These are phyloP conservation scores for Dothistroma pini DNA, from an alignment of 2,329 filamentous ascomycete genomes.

Conservation along the genomic window DNA sequence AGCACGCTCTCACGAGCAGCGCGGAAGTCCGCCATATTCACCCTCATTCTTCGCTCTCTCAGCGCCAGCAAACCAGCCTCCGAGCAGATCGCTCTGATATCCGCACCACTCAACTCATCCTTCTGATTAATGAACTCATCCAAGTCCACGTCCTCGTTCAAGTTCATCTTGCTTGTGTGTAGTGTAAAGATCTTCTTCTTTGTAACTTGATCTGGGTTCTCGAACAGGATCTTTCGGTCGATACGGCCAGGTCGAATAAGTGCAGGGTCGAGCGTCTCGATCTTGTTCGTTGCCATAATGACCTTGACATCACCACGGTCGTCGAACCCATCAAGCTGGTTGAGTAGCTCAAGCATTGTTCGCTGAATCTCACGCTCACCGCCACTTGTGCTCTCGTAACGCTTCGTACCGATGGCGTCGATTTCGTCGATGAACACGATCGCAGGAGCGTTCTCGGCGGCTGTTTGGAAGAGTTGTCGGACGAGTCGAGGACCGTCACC, in stretches of 20 bases:
- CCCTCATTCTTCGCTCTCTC: conserved; percentile 91
- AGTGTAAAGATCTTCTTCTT: conserved; percentile 97
- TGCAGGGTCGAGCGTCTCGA: conserved; percentile 92
- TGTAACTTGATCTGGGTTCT: conserved; percentile 79
- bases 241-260: conserved; percentile 96
- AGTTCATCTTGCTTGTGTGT: conserved; percentile 97
- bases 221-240: conserved; percentile 89
- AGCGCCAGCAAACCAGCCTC: conserved; percentile 93
- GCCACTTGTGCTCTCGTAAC: conserved; percentile 94
- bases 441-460: conserved; percentile 90
- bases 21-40: conserved; percentile 98
- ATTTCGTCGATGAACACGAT: conserved; percentile 99
- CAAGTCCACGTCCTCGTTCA: conserved; percentile 93
- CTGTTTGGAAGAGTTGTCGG: conserved; percentile 93
- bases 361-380: conserved; percentile 97
- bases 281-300: conserved; percentile 99
- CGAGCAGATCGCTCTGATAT: conserved; percentile 98
- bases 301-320: conserved; percentile 99
- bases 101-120: conserved; percentile 92
- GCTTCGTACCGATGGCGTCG: conserved; percentile 97
- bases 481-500: conserved; percentile 93
- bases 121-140: conserved; percentile 99
- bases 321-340: conserved; percentile 98
- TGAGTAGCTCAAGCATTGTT: conserved; percentile 97
- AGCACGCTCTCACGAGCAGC: conserved; percentile 88